Evolutionary conservation across 352 stramenopile genomes (phyloP), one percentile per base, ranked within the genome.

Genomic region (Pythium utonaiense): DNA sequence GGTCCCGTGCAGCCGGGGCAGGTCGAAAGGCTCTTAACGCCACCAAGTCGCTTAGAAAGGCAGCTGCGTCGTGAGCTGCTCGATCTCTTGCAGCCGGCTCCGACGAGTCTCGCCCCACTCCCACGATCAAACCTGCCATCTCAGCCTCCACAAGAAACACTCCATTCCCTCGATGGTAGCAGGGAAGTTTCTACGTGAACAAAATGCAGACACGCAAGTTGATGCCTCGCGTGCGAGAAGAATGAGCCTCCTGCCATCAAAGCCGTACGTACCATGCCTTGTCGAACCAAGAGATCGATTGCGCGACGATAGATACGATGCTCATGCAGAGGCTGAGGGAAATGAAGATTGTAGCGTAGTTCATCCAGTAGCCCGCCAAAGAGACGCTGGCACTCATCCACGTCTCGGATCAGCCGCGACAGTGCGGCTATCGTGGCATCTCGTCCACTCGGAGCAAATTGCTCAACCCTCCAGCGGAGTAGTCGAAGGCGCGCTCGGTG

Each of bases 351-450:
- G 25, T 55, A 36, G n/a, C 62, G 71, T 19, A 92, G 57, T n/a
- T 73, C 33, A 19, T 64, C 51, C 13, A 90, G 41, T 38, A 90
- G 55, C 21, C 73, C 61, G 22, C 67, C 62, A 53, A 89, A 83
- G 6, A 80, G 54, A 22, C 73, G 61, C 52, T 62, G 67, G 27
- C 77, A 78, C 38, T 86, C 69, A 24, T 60, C 41, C 10, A 88
- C 41, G 25, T 67, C 68, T 8, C 51, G 64, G 16, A 73, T 64
- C 1, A 92, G 66, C 19, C 64, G 66, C 17, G 71, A 58, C 0
- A 83, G 62, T 6, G 77, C 82, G 12, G 64, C 49, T n/a, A 76
- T 70, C n/a, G 74, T 89, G 13, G 78, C 75, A 42, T 87, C 65
- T 13, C 74, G 64, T 64, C 85, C 77, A 57, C 12, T 73, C 7